Evolutionary conservation across 352 stramenopile species (phyloP).

Genomic region (Phytopythium kandeliae): DNA sequence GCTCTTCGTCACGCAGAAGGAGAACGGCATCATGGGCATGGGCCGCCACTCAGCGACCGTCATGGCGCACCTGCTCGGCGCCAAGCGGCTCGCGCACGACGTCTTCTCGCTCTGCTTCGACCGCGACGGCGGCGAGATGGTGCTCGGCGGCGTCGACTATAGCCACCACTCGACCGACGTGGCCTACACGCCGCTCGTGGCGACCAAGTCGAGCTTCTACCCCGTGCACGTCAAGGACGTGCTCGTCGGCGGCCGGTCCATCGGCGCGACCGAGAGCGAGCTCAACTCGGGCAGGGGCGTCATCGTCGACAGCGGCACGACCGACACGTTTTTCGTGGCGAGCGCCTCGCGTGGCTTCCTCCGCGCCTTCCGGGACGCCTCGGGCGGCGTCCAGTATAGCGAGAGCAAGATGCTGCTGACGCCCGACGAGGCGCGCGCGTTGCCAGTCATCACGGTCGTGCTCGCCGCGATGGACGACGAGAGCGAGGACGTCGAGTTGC

Average conservation of each 20-base stretch:
- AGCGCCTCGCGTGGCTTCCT: slow-evolving; percentile 46
- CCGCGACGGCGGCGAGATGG: slow-evolving; percentile 52
- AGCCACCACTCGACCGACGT: slow-evolving; percentile 59
- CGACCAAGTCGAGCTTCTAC: slow-evolving; percentile 55
- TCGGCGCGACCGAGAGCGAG: slow-evolving; percentile 28
- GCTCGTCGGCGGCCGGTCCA: slow-evolving; percentile 39
- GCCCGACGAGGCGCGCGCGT: slow-evolving; percentile 21
- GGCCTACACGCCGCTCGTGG: slow-evolving; percentile 57
- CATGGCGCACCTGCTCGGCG: slow-evolving; percentile 62
- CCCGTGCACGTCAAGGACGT: slow-evolving; percentile 81
- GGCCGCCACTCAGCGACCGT: slow-evolving; percentile 58
- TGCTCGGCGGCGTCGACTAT: slow-evolving; percentile 77
- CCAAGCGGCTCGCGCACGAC: slow-evolving; percentile 45
- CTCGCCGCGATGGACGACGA: slow-evolving; percentile 40
- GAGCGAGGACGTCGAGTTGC: slow-evolving; percentile 52
- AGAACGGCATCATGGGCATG: slow-evolving; percentile 89
- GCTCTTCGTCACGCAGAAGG: slow-evolving; percentile 81
- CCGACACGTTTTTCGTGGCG: slow-evolving; percentile 74
- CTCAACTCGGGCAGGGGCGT: slow-evolving; percentile 73
- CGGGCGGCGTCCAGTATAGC: slow-evolving; percentile 46
- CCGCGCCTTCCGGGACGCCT: slow-evolving; percentile 35
- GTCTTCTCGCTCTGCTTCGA: slow-evolving; percentile 85
- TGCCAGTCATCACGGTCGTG: slow-evolving; percentile 68
- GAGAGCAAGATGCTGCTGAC: slow-evolving; percentile 50
- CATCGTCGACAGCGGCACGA: slow-evolving; percentile 85